Conservation (phyloP, 495 filamentous ascomycete genomes). For the Pyrenopolyporus hunteri region DNA sequence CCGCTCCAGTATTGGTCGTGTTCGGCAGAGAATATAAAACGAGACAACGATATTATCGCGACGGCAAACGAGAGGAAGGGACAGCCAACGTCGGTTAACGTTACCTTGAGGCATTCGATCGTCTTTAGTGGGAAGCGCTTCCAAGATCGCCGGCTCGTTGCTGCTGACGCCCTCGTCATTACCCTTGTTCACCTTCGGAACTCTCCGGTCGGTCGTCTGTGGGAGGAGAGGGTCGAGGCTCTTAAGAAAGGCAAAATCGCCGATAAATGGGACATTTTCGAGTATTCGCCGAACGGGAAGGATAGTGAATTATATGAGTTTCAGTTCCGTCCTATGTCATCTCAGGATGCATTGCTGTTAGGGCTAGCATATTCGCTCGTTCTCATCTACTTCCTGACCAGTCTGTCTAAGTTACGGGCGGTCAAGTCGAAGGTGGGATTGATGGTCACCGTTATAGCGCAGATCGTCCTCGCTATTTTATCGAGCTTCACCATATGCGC, state of each 20-base stretch:
- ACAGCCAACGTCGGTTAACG: slow-evolving; percentile 64
- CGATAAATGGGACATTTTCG: slow-evolving; percentile 60
- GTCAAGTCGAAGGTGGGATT: slow-evolving; percentile 72
- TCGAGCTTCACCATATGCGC: slow-evolving; percentile 69
- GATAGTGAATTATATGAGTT: slow-evolving; percentile 71
- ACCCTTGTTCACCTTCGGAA: slow-evolving; percentile 68
- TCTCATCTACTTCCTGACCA: slow-evolving; percentile 61
- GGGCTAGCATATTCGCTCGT: slow-evolving; percentile 64
- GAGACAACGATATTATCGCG: slow-evolving; percentile 62
- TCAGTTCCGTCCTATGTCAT: slow-evolving; percentile 69
- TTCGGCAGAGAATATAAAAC: slow-evolving; percentile 57
- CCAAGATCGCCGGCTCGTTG: slow-evolving; percentile 62
- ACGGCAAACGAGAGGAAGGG: slow-evolving; percentile 67
- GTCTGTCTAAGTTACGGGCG: slow-evolving; percentile 65
- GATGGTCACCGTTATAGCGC: slow-evolving; percentile 66
- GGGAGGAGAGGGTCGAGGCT: slow-evolving; percentile 59
- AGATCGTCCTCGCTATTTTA: slow-evolving; percentile 70
- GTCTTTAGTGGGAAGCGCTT: slow-evolving; percentile 78
- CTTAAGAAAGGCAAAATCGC: slow-evolving; percentile 52
- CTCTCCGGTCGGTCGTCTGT: slow-evolving; percentile 61
- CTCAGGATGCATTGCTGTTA: slow-evolving; percentile 62
- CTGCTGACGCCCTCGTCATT: slow-evolving; percentile 75
- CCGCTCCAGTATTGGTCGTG: slow-evolving; percentile 78
- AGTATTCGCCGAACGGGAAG: slow-evolving; percentile 61
- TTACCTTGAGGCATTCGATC: slow-evolving; percentile 72